Evolutionary conservation across 139 green algal species (phyloP).

Genomic region (Chlorella sp.): DNA sequence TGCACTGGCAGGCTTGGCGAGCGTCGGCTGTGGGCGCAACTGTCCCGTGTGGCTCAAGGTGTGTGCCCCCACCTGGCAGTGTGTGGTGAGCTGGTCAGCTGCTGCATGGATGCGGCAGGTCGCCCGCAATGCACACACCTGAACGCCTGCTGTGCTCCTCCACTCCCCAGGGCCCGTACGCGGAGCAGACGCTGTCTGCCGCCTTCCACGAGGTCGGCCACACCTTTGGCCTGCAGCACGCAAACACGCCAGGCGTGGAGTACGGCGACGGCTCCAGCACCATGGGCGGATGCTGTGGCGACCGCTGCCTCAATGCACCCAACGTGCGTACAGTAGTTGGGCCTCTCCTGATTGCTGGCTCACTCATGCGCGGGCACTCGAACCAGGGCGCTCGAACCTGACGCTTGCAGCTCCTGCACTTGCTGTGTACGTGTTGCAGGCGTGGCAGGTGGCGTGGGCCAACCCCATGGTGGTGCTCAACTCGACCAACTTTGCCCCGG

Average conservation of each 20-base stretch:
- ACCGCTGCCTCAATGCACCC: constrained; percentile 18
- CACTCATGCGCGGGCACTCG: too few relatives aligned
- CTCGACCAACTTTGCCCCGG: not conserved
- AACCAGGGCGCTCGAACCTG: too few relatives aligned
- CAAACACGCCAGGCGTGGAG: constrained; percentile 12
- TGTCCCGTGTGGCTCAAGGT: not conserved
- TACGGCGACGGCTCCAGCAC: constrained; percentile 17
- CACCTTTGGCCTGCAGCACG: constrained; percentile 25
- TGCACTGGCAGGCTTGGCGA: not conserved
- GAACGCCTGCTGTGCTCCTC: too few relatives aligned
- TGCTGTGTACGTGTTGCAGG: too few relatives aligned
- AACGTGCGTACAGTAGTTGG: not conserved
- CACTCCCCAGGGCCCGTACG: not conserved
- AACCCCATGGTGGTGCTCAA: constrained; percentile 13
- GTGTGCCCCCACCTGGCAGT: too few relatives aligned
- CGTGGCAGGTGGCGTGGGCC: constrained; percentile 22
- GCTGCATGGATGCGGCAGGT: too few relatives aligned
- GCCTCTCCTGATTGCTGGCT: too few relatives aligned
- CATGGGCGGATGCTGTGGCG: constrained; percentile 27
- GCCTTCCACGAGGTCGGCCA: constrained; percentile 18
- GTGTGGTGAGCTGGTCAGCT: too few relatives aligned
- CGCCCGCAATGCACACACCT: too few relatives aligned
- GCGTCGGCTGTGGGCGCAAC: not conserved
- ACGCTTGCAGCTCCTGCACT: too few relatives aligned
- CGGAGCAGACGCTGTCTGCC: too few relatives aligned